Conservation (phyloP, 192 early-diverging fungal species). For the Haplosporangium gracile region DNA sequence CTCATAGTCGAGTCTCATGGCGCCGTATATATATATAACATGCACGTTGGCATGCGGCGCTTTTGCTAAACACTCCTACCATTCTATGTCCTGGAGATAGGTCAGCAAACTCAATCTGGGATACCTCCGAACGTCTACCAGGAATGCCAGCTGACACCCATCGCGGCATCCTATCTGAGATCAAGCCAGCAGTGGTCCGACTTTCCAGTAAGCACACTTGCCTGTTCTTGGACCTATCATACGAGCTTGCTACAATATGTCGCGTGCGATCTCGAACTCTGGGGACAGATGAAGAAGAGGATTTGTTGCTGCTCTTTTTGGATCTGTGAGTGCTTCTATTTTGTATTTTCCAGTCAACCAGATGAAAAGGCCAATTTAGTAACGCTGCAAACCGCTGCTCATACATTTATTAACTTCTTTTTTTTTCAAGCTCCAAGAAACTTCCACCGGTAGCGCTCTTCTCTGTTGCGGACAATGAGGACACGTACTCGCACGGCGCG, state of each 20-base stretch:
- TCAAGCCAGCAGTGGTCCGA: background rate
- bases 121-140: background rate
- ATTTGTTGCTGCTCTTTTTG: background rate
- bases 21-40: background rate
- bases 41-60: no score
- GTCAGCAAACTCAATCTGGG: constrained; percentile 13
- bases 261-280: background rate
- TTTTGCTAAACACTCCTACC: background rate
- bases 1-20: background rate
- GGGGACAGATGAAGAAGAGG: background rate
- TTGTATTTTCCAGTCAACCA: background rate
- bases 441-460: background rate
- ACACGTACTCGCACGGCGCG: background rate
- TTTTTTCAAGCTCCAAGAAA: constrained; percentile 1
- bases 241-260: background rate
- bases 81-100: background rate
- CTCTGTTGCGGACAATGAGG: background rate
- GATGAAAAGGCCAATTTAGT: background rate
- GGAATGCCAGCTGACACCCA: background rate
- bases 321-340: constrained; percentile 4
- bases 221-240: background rate
- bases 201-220: background rate
- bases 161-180: background rate
- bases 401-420: background rate
- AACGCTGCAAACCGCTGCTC: background rate